A percentile compares a stretch with the other conserved stretches of the same genome.
Conservation (phyloP, 768 basidiomycete species). For the Serpula lacrymans region DNA sequence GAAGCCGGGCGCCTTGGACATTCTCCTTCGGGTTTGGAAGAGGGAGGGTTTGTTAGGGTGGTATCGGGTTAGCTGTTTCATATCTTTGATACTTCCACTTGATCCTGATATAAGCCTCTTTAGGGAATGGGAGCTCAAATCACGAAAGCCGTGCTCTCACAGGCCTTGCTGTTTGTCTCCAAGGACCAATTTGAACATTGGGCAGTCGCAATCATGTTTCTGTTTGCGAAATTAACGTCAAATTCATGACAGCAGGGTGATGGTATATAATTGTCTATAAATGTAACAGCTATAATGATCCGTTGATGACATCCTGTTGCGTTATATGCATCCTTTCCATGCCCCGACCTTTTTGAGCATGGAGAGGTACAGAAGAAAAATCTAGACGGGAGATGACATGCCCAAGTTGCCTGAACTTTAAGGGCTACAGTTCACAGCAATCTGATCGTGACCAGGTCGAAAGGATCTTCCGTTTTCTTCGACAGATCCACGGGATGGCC, state of each 20-base stretch:
- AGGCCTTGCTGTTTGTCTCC: conserved; percentile 93
- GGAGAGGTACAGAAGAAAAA: no score
- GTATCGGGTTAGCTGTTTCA: conserved; percentile 74
- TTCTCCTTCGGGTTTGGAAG: conserved; percentile 68
- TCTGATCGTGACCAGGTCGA: no score
- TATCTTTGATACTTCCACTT: background rate
- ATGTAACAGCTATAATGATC: background rate
- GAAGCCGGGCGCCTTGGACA: conserved; percentile 72
- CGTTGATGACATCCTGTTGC: background rate
- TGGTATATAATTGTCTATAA: background rate
- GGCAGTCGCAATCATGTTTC: conserved; percentile 67
- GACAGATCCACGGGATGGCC: no score
- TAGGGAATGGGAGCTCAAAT: conserved; percentile 98
- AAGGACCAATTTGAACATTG: conserved; percentile 97
- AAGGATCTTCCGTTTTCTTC: no score
- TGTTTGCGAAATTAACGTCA: conserved; percentile 35
- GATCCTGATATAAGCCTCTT: conserved; percentile 2
- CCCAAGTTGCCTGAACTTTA: no score
- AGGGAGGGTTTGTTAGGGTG: conserved; percentile 85
- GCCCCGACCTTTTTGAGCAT: no score
- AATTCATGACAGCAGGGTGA: conserved; percentile 11
- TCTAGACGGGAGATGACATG: no score
- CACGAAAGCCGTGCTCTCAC: conserved; percentile 90
- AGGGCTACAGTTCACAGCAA: no score
- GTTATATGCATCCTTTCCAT: no score